Evolutionary conservation across 2,329 filamentous ascomycete species (phyloP), one percentile per base, ranked within the genome.

Genomic region (Diplodia seriata): DNA sequence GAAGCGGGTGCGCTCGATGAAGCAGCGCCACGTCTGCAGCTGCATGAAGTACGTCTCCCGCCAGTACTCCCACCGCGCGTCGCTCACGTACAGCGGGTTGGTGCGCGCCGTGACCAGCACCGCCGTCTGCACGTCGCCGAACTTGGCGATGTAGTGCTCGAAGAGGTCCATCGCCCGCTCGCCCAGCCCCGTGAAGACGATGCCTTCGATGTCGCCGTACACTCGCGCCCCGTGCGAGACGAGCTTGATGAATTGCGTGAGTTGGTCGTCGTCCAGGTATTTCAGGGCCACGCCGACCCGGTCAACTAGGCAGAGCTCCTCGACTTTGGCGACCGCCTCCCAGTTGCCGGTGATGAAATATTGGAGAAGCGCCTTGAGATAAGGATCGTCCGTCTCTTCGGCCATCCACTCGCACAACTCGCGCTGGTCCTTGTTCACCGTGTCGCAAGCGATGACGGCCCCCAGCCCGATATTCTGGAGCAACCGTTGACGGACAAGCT

Each of bases 261-360:
- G 76, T 26, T 79, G 75, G 4, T 77, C 76, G 70, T 88, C 85
- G 33, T 86, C 82, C 33, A 96, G 86, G 86, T 92, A 94, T 57
- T 82, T 82, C 1, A 94, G 82, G 0, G 91, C 92, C 33, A 94
- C 86, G 67, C 89, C 91, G 23, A 91, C 86, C 43, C 92, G 89
- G 75, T 94, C 91, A 14, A 88, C 85, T 2, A 95, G 85, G 1
- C 91, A 90, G 2, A 96, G 84, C 33, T 91, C 90, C 23, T 85
- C 83, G 75, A 93, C 91, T 70, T 90, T 86, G 49, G 91, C 89
- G 50, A 95, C 90, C 50, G 86, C 85, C 20, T 86, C 82, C 92
- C 92, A 95, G 76, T 93, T 86, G 4, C 90, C 90, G 0, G 89
- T 92, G 11, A 90, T 89, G 69, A 95, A 91, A 71, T 92, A 89